Conservation (phyloP, 2,329 filamentous ascomycete species). For the Cladorrhinum sp. region DNA sequence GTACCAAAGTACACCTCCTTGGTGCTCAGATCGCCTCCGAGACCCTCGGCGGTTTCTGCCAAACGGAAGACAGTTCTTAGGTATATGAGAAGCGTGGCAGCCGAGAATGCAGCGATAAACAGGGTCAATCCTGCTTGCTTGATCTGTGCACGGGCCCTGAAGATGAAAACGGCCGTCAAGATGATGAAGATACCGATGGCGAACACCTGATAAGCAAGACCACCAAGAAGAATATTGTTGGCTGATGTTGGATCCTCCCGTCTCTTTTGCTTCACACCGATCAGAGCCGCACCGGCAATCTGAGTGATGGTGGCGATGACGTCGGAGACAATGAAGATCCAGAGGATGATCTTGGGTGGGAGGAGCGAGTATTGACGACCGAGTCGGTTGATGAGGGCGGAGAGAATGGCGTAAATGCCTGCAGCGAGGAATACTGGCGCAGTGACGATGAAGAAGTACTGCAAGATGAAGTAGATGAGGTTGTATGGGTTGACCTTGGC, state of each 20-base stretch:
- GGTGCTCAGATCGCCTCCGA: constrained; percentile 20
- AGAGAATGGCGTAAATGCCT: constrained; percentile 53
- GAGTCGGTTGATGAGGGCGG: constrained; percentile 45
- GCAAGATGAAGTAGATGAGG: constrained; percentile 54
- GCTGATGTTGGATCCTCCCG: constrained; percentile 47
- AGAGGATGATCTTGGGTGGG: constrained; percentile 46
- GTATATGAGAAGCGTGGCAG: constrained; percentile 44
- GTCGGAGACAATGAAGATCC: constrained; percentile 54
- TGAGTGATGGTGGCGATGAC: constrained; percentile 52
- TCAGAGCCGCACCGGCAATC: constrained; percentile 51
- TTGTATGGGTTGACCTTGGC: constrained; percentile 50
- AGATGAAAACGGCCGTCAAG: constrained; percentile 41
- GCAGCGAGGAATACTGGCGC: constrained; percentile 57
- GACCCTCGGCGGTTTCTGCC: constrained; percentile 21
- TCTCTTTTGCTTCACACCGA: constrained; percentile 48
- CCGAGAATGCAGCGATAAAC: constrained; percentile 42
- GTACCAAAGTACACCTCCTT: constrained; percentile 22
- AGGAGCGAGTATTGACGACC: constrained; percentile 43
- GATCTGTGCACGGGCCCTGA: constrained; percentile 19
- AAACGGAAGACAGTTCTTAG: constrained; percentile 21
- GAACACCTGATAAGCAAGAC: constrained; percentile 53
- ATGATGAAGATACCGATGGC: constrained; percentile 48
- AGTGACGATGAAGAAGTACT: constrained; percentile 61
- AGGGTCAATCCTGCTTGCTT: constrained; percentile 28
- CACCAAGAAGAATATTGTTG: constrained; percentile 55